A percentile compares a stretch with the other conserved stretches of the same genome.
Conservation (phyloP, 371 early-diverging fungal genomes). For the Zopfochytrium polystomum region DNA sequence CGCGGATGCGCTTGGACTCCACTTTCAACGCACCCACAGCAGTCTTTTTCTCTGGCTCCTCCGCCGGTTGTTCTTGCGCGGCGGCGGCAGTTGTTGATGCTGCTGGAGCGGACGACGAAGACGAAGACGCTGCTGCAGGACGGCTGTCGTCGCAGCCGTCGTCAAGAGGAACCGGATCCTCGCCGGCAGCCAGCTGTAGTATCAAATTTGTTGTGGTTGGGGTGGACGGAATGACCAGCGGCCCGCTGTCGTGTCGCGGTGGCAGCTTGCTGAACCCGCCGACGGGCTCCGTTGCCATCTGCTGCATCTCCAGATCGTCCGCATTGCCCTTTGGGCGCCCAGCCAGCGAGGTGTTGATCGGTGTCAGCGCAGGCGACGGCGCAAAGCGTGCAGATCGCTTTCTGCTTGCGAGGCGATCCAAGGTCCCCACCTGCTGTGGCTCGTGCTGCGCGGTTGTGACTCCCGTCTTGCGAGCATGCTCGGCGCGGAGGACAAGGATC, state of each 20-base stretch:
- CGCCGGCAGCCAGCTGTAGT: constrained; percentile 10
- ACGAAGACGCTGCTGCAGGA: too few species aligned
- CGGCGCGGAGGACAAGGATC: constrained; percentile 2
- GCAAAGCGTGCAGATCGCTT: neutral
- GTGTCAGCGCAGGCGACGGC: neutral
- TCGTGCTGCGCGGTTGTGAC: neutral
- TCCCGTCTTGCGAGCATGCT: neutral
- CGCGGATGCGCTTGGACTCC: too few species aligned
- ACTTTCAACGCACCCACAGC: too few species aligned
- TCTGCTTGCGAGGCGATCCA: neutral
- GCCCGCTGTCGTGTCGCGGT: neutral
- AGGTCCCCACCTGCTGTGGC: neutral
- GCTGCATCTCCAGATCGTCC: neutral
- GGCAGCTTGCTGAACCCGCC: neutral
- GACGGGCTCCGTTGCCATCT: neutral
- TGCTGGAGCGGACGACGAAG: too few species aligned
- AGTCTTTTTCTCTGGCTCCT: too few species aligned
- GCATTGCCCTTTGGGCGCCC: neutral
- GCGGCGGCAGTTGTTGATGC: too few species aligned
- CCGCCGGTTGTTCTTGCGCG: too few species aligned
- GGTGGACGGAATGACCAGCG: constrained; percentile 14
- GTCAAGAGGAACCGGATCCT: constrained; percentile 1
- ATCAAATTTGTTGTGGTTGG: constrained; percentile 13
- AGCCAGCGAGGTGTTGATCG: neutral
- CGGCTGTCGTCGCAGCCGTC: neutral